phyloP scores from a whole-genome alignment of 306 rosid genomes.

The Vigna nakashimae region DNA sequence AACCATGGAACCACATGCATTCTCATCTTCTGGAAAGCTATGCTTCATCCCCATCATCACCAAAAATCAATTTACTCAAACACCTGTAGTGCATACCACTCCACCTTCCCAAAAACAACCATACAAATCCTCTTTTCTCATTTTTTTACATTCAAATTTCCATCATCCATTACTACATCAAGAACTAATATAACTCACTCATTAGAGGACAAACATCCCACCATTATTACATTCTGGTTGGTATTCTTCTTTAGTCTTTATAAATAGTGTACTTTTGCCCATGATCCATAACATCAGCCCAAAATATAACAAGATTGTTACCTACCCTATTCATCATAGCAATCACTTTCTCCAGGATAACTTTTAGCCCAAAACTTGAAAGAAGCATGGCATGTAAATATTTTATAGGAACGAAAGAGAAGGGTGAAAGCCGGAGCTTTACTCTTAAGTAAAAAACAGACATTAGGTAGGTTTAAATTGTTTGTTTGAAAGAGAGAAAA shows the following conservation, averaged over 20 bases:
- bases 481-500: conserved; percentile 32
- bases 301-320: conserved; percentile 48
- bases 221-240: conserved; percentile 45
- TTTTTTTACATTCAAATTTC: no score
- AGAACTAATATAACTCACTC: background rate
- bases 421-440: conserved; percentile 44
- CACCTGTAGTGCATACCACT: conserved; percentile 21
- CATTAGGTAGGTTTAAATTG: conserved; percentile 43
- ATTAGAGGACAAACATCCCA: conserved; percentile 45
- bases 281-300: conserved; percentile 46
- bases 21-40: conserved; percentile 46
- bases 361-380: conserved; percentile 41
- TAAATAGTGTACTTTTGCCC: conserved; percentile 41
- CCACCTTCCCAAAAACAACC: background rate
- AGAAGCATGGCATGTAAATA: conserved; percentile 36
- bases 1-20: conserved; percentile 51
- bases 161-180: no score
- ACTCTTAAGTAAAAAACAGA: conserved; percentile 48
- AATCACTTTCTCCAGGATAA: conserved; percentile 38
- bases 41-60: conserved; percentile 17
- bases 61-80: conserved; percentile 11
- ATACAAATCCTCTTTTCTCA: background rate
- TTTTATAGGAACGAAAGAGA: conserved; percentile 34
- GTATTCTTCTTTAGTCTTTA: conserved; percentile 39
- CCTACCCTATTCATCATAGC: conserved; percentile 48